A percentile compares a stretch with the other conserved stretches of the same genome.
Evolutionary conservation across 176 grass and related monocot genomes (phyloP).

Genomic region (Rhynchospora tenuis): DNA sequence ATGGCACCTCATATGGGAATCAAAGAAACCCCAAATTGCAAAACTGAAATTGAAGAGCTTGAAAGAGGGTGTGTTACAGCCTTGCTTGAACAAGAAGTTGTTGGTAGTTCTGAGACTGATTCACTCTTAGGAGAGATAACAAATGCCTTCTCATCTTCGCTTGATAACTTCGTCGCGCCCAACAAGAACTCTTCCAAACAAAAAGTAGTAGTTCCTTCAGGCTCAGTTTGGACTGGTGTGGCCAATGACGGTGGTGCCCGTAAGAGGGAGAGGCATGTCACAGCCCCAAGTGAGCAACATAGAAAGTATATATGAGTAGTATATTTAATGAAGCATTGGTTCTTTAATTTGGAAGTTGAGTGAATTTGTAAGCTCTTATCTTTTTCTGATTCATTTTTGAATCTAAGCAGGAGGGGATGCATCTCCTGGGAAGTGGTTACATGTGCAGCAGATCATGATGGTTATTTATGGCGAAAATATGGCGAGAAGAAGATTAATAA

Average conservation of each 20-base stretch:
- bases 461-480: slow-evolving; percentile 10
- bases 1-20: neutral
- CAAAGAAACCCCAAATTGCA: neutral
- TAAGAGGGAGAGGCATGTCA: neutral
- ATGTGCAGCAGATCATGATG: slow-evolving; percentile 6
- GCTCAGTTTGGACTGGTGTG: neutral
- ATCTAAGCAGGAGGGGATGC: neutral
- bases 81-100: neutral
- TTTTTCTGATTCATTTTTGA: neutral
- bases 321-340: neutral
- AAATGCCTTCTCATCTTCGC: neutral
- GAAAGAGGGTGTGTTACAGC: neutral
- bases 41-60: neutral
- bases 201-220: neutral
- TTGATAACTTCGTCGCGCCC: neutral
- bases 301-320: neutral
- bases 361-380: neutral
- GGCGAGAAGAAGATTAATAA: slow-evolving; percentile 11
- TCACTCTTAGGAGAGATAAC: neutral
- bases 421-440: neutral
- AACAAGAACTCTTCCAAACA: neutral
- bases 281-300: neutral
- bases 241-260: neutral
- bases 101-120: neutral
- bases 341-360: neutral